These are phyloP conservation scores for Claviceps sp. DNA, from an alignment of 2,329 filamentous ascomycete species.

Conservation along the genomic window DNA sequence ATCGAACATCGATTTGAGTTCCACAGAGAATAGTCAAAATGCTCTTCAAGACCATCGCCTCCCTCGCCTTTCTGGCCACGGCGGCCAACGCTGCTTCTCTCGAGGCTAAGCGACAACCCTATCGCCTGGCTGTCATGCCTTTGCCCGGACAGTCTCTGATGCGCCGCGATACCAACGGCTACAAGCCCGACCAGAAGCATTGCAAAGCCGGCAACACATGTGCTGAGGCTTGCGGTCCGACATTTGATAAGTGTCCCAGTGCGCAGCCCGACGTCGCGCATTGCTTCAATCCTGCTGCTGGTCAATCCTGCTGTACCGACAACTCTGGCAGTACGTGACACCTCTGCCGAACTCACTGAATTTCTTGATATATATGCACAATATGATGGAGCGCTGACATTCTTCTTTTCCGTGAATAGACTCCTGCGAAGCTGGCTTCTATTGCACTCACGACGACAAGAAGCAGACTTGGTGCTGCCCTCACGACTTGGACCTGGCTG, in stretches of 20 bases:
- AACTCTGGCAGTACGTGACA: conserved; percentile 39
- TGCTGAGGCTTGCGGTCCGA: conserved; percentile 39
- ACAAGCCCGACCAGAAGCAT: conserved; percentile 32
- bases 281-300: conserved; percentile 40
- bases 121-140: conserved; percentile 24
- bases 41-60: conserved; percentile 22
- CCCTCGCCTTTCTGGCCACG: conserved; percentile 18
- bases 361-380: too few species aligned
- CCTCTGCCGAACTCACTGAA: too few species aligned
- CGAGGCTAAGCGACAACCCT: conserved; percentile 17
- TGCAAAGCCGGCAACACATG: conserved; percentile 39
- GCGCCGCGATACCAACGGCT: conserved; percentile 32
- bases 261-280: conserved; percentile 32
- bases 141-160: conserved; percentile 27
- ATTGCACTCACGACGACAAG: conserved; percentile 42
- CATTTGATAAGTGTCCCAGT: conserved; percentile 35
- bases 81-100: conserved; percentile 18
- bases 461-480: conserved; percentile 48
- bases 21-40: conserved; percentile 14
- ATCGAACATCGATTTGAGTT: not conserved
- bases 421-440: conserved; percentile 48
- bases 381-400: not conserved
- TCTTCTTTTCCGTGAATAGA: conserved; percentile 23
- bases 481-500: conserved; percentile 34
- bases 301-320: conserved; percentile 45